Conservation (phyloP, 1,284 basidiomycete species). For the Mycocalia duriaeana region DNA sequence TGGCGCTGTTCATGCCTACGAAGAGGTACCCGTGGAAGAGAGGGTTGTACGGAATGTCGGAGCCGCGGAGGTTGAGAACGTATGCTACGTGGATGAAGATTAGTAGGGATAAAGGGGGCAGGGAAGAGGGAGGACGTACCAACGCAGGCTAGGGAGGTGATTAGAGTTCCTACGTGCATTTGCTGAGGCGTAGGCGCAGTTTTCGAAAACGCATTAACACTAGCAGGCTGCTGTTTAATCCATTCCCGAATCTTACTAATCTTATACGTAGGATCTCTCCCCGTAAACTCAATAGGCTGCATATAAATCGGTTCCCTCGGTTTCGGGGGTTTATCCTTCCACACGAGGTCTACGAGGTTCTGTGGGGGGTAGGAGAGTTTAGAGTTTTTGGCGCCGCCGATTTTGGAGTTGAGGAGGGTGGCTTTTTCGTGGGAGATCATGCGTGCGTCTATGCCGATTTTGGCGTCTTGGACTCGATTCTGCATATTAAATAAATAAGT, state of each 20-base stretch:
- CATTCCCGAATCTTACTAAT: slow-evolving; percentile 54
- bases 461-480: slow-evolving; percentile 48
- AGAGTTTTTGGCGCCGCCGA: slow-evolving; percentile 47
- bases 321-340: slow-evolving; percentile 70
- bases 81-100: slow-evolving; percentile 45
- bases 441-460: slow-evolving; percentile 86
- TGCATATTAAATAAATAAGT: slow-evolving; percentile 15
- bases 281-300: slow-evolving; percentile 65
- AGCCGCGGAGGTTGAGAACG: slow-evolving; percentile 79
- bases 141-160: slow-evolving; percentile 58
- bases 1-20: slow-evolving; percentile 53
- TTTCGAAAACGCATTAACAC: slow-evolving; percentile 59
- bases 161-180: slow-evolving; percentile 59
- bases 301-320: slow-evolving; percentile 68
- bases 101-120: too few species aligned
- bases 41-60: slow-evolving; percentile 84
- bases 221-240: slow-evolving; percentile 55
- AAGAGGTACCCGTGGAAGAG: slow-evolving; percentile 84
- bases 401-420: slow-evolving; percentile 48
- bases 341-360: slow-evolving; percentile 86
- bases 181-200: slow-evolving; percentile 55
- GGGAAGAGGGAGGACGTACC: slow-evolving; percentile 39
- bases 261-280: slow-evolving; percentile 55
- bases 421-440: slow-evolving; percentile 79
- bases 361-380: slow-evolving; percentile 66